Base-by-base conservation (phyloP, 345 rosid genomes). In the Lepidium aucheri region DNA sequence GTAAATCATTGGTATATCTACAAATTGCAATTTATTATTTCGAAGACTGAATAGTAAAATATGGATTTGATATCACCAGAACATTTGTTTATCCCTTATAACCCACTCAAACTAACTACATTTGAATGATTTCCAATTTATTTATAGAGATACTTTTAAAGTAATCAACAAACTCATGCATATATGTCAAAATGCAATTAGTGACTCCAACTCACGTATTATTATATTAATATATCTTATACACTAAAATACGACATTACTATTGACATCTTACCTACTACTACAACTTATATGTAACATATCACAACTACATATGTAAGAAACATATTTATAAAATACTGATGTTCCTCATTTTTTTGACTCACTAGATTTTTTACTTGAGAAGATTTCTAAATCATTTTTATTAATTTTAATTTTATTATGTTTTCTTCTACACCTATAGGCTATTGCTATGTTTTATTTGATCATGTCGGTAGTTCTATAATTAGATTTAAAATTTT, bases 211-310 rank as follows among this genome's bases (percentile, higher is more conserved):
- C 41, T 44, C 49, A 34, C 54, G 36, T n/a, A 68, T 55, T 56
- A 24, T 15, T 38, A 30, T 60, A 60, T 42, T 18, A 8, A 36
- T 53, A 34, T 16, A 45, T 46, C 34, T 36, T 63, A 55, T 71
- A 71, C 32, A 13, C 68, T 35, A 45, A 30, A 54, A 46, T 53
- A 62, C 33, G 50, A 46, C 55, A 62, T 35, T 40, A 22, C 53
- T 51, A 3, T 20, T 61, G 68, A 62, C 74, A 62, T 53, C 75
- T 63, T 46, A 63, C 68, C 74, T 17, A 70, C 63, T 46, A 70
- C 57, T 1, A 14, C 36, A 47, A 53, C 49, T 39, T 24, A 11
- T 24, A 45, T 35, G 28, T 43, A 26, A 63, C 39, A 69, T 20
- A 20, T 20, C 58, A 55, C 44, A 46, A 45, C 44, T 57, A 45